Evolutionary conservation across 176 grass and related monocot genomes (phyloP).

Genomic region (Eremochloa ophiuroides): DNA sequence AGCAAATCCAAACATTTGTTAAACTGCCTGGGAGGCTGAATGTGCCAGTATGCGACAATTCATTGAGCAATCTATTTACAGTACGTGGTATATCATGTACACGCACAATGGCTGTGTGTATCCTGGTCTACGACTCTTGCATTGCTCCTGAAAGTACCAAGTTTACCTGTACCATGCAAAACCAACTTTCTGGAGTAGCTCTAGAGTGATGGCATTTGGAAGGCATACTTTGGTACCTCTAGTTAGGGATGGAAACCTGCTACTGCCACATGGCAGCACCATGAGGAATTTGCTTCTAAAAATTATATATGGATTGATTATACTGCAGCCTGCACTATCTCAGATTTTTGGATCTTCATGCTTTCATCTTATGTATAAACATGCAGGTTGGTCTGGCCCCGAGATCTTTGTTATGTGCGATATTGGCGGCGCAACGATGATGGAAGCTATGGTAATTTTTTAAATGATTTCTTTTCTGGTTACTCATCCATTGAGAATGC

Average conservation of each 20-base stretch:
- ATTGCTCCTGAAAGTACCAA: background rate
- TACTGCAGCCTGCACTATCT: slow-evolving; percentile 11
- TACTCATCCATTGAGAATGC: slow-evolving; percentile 20
- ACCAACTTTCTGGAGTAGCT: slow-evolving; percentile 9
- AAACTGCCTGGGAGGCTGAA: background rate
- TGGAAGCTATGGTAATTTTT: slow-evolving; percentile 87
- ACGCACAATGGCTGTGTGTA: background rate
- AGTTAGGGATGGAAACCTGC: background rate
- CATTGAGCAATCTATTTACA: background rate
- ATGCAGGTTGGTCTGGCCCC: slow-evolving; percentile 88
- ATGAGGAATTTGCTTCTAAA: background rate
- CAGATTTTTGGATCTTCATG: slow-evolving; percentile 9
- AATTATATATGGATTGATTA: slow-evolving; percentile 1
- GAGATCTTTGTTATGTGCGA: slow-evolving; percentile 95
- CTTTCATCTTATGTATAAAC: slow-evolving; percentile 32
- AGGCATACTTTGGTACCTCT: slow-evolving; percentile 1
- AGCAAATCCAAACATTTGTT: background rate
- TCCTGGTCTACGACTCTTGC: background rate
- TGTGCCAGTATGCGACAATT: background rate
- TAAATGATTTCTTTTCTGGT: slow-evolving; percentile 20
- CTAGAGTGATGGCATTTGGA: background rate
- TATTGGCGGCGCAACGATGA: slow-evolving; percentile 98
- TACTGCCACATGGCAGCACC: background rate
- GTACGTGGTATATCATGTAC: slow-evolving; percentile 2
- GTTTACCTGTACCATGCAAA: background rate